Evolutionary conservation across 2,329 filamentous ascomycete species (phyloP).

Genomic region (Fusarium beomiforme): DNA sequence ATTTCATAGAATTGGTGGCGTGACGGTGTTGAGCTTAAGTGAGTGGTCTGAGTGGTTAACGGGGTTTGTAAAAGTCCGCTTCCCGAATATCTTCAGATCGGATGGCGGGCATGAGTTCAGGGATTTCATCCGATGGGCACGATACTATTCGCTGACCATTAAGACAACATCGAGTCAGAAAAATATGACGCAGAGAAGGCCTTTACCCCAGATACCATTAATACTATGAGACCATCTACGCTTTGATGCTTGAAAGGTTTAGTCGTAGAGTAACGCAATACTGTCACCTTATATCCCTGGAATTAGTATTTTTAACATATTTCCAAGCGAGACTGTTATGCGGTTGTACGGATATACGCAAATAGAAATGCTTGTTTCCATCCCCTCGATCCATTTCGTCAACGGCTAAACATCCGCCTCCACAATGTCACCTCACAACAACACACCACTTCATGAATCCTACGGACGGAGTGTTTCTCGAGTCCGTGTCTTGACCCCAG

Average conservation of each 20-base stretch:
- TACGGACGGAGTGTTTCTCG: neutral
- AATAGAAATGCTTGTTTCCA: neutral
- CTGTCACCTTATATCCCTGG: neutral
- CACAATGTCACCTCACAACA: neutral
- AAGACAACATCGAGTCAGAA: neutral
- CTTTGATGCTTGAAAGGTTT: too few species aligned
- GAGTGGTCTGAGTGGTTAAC: neutral
- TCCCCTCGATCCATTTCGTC: neutral
- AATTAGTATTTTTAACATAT: neutral
- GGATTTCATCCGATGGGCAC: neutral
- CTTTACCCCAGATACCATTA: too few species aligned
- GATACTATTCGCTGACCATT: neutral
- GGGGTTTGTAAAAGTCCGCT: neutral
- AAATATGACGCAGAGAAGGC: neutral
- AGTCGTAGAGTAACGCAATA: neutral
- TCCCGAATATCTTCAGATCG: constrained; percentile 4
- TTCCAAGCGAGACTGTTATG: neutral
- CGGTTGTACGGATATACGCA: neutral
- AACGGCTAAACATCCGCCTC: neutral
- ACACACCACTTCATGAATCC: constrained; percentile 6
- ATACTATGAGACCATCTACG: too few species aligned
- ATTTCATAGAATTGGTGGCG: neutral
- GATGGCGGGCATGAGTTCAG: neutral
- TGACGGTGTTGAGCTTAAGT: constrained; percentile 10
- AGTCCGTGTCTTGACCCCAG: constrained; percentile 21